Conservation (phyloP, 2,329 filamentous ascomycete species). For the Meredithiella fracta region DNA sequence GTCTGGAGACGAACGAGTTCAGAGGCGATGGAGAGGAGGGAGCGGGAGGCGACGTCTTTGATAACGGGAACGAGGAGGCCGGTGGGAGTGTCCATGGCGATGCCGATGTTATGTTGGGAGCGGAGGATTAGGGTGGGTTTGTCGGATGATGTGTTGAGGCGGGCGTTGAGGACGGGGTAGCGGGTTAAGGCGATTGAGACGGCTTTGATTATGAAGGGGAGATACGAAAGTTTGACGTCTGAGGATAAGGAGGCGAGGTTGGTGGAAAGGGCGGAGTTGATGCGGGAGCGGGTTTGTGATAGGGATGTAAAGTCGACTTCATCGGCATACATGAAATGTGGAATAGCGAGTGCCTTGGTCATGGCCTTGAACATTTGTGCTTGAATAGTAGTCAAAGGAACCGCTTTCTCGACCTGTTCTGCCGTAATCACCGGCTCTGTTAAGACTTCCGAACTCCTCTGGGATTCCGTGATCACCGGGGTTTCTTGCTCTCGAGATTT, state of each 20-base stretch:
- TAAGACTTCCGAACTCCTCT: neutral
- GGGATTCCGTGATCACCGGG: neutral
- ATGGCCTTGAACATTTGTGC: conserved; percentile 94
- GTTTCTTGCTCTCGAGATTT: conserved; percentile 28
- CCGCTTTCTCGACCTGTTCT: conserved; percentile 41
- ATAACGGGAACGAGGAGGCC: conserved; percentile 87
- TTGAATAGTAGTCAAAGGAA: conserved; percentile 63
- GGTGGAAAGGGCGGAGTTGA: conserved; percentile 47
- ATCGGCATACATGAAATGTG: conserved; percentile 90
- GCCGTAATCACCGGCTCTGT: neutral
- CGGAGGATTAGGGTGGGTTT: conserved; percentile 67
- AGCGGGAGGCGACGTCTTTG: conserved; percentile 61
- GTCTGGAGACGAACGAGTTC: conserved; percentile 60
- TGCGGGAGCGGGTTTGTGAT: conserved; percentile 50
- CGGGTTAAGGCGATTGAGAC: conserved; percentile 68
- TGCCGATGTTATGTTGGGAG: conserved; percentile 79
- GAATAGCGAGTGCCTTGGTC: conserved; percentile 79
- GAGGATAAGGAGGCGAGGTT: conserved; percentile 28
- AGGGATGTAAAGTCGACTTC: conserved; percentile 70
- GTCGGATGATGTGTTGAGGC: conserved; percentile 46
- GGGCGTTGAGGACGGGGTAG: conserved; percentile 75
- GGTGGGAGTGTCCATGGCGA: conserved; percentile 83
- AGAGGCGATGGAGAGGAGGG: conserved; percentile 59
- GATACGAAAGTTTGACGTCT: conserved; percentile 57
- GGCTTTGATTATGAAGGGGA: conserved; percentile 93